These are phyloP conservation scores for Abrus precatorius DNA, from an alignment of 306 rosid species.

Conservation along the genomic window DNA sequence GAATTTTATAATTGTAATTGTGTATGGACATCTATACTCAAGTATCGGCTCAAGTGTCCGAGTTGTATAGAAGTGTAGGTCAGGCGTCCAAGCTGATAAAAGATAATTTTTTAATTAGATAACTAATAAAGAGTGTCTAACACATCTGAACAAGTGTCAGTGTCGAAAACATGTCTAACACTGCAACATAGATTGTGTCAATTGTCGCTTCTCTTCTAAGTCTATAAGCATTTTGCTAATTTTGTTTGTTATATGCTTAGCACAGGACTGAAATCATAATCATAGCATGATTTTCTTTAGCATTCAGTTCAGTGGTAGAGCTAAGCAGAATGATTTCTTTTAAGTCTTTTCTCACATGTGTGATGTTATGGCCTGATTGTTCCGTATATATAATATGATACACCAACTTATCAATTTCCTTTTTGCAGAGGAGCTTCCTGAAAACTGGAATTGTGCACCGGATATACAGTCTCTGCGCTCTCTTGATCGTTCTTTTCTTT, in stretches of 20 bases:
- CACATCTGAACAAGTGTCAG: too few species aligned
- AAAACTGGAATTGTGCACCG: constrained; percentile 75
- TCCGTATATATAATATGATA: constrained; percentile 31
- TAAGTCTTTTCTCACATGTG: constrained; percentile 19
- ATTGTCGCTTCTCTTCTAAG: constrained; percentile 17
- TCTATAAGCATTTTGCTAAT: constrained; percentile 25
- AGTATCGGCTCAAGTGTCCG: too few species aligned
- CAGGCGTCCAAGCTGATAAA: too few species aligned
- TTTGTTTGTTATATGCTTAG: constrained; percentile 27
- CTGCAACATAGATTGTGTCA: neutral
- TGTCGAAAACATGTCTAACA: too few species aligned
- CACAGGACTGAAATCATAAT: constrained; percentile 14
- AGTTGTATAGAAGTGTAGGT: too few species aligned
- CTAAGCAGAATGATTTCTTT: constrained; percentile 12
- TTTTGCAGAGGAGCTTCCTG: constrained; percentile 83
- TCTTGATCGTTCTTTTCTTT: constrained; percentile 86
- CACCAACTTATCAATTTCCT: constrained; percentile 49
- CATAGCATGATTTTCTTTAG: constrained; percentile 20
- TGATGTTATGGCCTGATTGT: constrained; percentile 35
- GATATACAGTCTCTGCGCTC: constrained; percentile 74
- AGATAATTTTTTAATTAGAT: too few species aligned
- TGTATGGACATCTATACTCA: too few species aligned
- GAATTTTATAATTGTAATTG: too few species aligned
- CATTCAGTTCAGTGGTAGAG: constrained; percentile 33
- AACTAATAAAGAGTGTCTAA: too few species aligned